Evolutionary conservation across 306 rosid genomes (phyloP), one percentile per base, ranked within the genome.

Genomic region (Quercus dentata): DNA sequence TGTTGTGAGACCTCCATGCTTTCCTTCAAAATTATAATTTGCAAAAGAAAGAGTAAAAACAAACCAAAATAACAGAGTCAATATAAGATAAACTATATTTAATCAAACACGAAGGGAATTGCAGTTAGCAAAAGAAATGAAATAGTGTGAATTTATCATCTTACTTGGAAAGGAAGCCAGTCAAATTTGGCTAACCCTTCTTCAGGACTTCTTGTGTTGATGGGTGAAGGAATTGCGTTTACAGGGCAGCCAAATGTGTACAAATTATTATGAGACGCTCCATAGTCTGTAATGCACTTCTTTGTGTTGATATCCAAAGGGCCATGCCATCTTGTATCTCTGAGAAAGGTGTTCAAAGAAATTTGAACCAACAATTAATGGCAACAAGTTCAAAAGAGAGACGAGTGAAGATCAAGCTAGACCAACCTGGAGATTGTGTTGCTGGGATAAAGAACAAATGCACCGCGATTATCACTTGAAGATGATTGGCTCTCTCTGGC

Each of bases 281-380:
- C 74, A 77, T 25, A 63, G n/a, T 83, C 84, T 63, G 78, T 79
- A 25, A 73, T 71, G 72, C 82, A 74, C 30, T 61, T 85, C 78
- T 69, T 73, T 63, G 69, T 56, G 49, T 71, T 88, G 18, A 76
- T 81, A 23, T 82, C 87, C 79, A 83, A 78, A 72, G 73, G 74
- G 67, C 64, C 73, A 58, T 79, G 81, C 89, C 87, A 76, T 83
- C 80, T 83, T 38, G 72, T 27, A 70, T 81, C 85, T 69, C 91
- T 88, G 77, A 74, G 77, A 77, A 57, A 30, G 44, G 30, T 41
- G 38, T 4, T n/a, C 10, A 56, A 56, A 76, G 28, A 6, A 77
- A 55, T 71, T 56, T 41, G 12, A 67, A 20, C 28, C 76, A 30
- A 51, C 21, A 19, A 41, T 15, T 41, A 41, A 8, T 7, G 5